A percentile compares a stretch with the other conserved stretches of the same genome.
Evolutionary conservation across 139 green algal species (phyloP).

Genomic region (Micractinium conductrix): DNA sequence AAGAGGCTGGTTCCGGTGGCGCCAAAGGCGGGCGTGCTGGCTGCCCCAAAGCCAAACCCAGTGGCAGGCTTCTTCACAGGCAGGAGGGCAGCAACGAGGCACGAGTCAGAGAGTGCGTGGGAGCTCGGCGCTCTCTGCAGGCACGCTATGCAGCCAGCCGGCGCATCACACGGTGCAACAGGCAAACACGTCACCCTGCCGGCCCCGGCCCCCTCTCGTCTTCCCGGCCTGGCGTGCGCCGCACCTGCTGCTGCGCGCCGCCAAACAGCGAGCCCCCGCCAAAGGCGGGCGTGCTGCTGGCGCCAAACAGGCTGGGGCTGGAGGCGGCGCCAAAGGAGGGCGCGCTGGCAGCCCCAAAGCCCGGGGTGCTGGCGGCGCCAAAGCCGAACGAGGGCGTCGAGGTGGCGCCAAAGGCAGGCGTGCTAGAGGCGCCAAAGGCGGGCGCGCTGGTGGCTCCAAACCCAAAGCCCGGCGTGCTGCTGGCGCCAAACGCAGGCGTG

Average conservation of each 20-base stretch:
- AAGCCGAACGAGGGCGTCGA: slow-evolving; percentile 34
- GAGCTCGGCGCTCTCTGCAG: no score
- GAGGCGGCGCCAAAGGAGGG: slow-evolving; percentile 46
- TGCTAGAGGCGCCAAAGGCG: slow-evolving; percentile 51
- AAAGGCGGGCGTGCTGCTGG: slow-evolving; percentile 2
- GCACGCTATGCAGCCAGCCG: no score
- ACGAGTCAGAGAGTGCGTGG: background rate
- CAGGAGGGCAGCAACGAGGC: background rate
- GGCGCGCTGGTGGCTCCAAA: slow-evolving; percentile 58
- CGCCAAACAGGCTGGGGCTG: slow-evolving; percentile 36
- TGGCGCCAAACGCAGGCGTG: slow-evolving; percentile 59
- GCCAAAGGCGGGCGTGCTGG: slow-evolving; percentile 61
- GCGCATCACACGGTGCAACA: no score
- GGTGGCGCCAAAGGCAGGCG: slow-evolving; percentile 59
- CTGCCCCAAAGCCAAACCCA: slow-evolving; percentile 59
- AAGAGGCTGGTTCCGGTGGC: slow-evolving; percentile 34
- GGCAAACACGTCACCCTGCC: no score
- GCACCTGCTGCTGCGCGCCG: background rate
- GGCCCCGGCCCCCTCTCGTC: no score
- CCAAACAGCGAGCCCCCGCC: slow-evolving; percentile 1
- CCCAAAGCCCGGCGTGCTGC: slow-evolving; percentile 48
- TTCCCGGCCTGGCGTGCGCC: background rate
- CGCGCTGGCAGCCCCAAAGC: slow-evolving; percentile 38
- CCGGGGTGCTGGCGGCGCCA: slow-evolving; percentile 12
- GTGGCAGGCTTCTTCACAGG: background rate